Conservation (phyloP, 2,329 filamentous ascomycete species). For the Aspergillus nomiae region DNA sequence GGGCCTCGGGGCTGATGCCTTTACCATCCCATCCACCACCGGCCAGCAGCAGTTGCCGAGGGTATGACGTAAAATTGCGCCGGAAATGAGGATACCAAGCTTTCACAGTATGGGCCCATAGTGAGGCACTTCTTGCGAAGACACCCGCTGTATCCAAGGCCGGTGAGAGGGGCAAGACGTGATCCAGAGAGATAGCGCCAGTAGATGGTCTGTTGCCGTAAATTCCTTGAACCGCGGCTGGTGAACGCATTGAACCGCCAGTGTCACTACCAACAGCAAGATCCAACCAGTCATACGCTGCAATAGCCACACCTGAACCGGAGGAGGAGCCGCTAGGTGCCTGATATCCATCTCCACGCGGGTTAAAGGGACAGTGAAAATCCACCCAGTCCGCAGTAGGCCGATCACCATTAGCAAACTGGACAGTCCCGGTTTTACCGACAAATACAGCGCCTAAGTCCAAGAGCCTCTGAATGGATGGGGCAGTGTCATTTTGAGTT, state of each 20-base stretch:
- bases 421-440: constrained; percentile 37
- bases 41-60: constrained; percentile 19
- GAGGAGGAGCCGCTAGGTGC: constrained; percentile 22
- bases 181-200: constrained; percentile 20
- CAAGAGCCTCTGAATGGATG: constrained; percentile 58
- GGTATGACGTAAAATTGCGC: constrained; percentile 23
- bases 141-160: constrained; percentile 33
- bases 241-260: constrained; percentile 33
- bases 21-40: not conserved
- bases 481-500: constrained; percentile 48
- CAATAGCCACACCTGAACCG: constrained; percentile 26
- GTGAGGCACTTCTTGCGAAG: constrained; percentile 29
- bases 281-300: constrained; percentile 38
- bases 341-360: constrained; percentile 40
- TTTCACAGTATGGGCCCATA: constrained; percentile 20
- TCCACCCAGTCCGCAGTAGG: constrained; percentile 37
- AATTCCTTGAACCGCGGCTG: constrained; percentile 29
- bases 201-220: constrained; percentile 31
- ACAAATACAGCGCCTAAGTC: constrained; percentile 58
- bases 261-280: constrained; percentile 25
- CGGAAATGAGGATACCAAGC: constrained; percentile 23
- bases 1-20: constrained; percentile 22
- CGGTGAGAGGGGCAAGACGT: constrained; percentile 29
- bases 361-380: constrained; percentile 41
- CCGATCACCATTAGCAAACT: constrained; percentile 38